Evolutionary conservation across 805 yeast genomes (phyloP), one percentile per base, ranked within the genome.

Genomic region (Saccharomycopsis vini): DNA sequence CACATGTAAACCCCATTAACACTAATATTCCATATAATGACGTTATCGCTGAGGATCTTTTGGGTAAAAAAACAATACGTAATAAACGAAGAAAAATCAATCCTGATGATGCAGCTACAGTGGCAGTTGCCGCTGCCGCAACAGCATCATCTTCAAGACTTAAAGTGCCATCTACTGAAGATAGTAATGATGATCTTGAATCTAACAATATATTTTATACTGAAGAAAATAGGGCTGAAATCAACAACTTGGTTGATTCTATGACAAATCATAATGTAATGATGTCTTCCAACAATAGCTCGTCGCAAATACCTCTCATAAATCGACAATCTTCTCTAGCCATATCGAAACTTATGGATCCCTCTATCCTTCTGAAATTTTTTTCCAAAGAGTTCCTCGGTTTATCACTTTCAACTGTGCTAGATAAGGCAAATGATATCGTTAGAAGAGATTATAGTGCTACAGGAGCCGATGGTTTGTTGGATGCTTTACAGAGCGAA

Each of bases 381-480:
- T 63, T 62, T 45, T 47, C 56, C 39, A 62, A 62, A 18, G 58
- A 53, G n/a, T 61, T 60, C 42, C 61, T 57, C 43, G 51, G 56
- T 34, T 51, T 60, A 45, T 36, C 55, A 4, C 47, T 54, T 20
- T 56, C 62, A 1, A 50, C 54, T 22, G 61, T 67, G 39, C 56
- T 67, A 41, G 57, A 56, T 5, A 65, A 61, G 45, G 55, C 67
- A 23, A 53, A 58, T 13, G 69, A 66, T 29, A 64, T 68, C 36
- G 68, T 67, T 3, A 57, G 61, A 29, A 56, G 71, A 49, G 63
- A 60, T 40, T 68, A 65, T 46, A 65, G 62, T 23, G 60, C 65
- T 15, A 61, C 65, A 3, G 70, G 67, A 49, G 72, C 72, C 12
- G 72, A 67, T 40, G 60, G 61, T 43, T 56, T 68, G 40, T 66